Evolutionary conservation across 352 stramenopile species (phyloP).

Genomic region (Pythium grandisporangium): DNA sequence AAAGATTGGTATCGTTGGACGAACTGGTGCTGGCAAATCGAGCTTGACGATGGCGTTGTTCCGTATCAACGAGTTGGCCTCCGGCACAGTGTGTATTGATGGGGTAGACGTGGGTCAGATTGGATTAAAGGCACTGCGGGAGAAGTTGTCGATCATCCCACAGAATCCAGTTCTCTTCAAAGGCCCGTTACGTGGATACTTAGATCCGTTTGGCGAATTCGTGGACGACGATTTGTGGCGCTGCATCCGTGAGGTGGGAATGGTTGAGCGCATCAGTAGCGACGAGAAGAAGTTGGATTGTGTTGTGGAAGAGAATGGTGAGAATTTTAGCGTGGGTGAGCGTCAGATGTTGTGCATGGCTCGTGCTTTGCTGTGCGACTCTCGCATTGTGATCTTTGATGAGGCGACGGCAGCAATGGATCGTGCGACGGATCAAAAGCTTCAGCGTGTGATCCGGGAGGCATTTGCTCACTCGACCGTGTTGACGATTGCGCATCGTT

Average conservation of each 20-base stretch:
- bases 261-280: constrained; percentile 36
- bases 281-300: constrained; percentile 40
- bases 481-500: constrained; percentile 94
- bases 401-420: constrained; percentile 69
- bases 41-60: constrained; percentile 71
- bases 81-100: constrained; percentile 65
- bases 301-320: constrained; percentile 84
- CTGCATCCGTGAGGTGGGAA: not conserved
- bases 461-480: constrained; percentile 88
- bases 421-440: constrained; percentile 38
- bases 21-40: constrained; percentile 72
- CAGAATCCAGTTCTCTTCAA: constrained; percentile 86
- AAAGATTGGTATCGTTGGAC: constrained; percentile 67
- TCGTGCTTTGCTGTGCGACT: constrained; percentile 76
- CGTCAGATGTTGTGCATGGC: constrained; percentile 89
- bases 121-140: constrained; percentile 49
- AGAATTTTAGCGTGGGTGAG: constrained; percentile 90
- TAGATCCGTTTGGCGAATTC: constrained; percentile 81
- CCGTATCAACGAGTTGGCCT: constrained; percentile 60
- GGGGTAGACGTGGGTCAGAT: constrained; percentile 54
- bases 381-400: constrained; percentile 61
- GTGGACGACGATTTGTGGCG: constrained; percentile 34
- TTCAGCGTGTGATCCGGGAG: constrained; percentile 69
- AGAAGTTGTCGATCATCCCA: constrained; percentile 73
- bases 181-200: constrained; percentile 67